Evolutionary conservation across 2,329 filamentous ascomycete species (phyloP), one percentile per base, ranked within the genome.

Genomic region (Stagonosporopsis cucurbitacearum): DNA sequence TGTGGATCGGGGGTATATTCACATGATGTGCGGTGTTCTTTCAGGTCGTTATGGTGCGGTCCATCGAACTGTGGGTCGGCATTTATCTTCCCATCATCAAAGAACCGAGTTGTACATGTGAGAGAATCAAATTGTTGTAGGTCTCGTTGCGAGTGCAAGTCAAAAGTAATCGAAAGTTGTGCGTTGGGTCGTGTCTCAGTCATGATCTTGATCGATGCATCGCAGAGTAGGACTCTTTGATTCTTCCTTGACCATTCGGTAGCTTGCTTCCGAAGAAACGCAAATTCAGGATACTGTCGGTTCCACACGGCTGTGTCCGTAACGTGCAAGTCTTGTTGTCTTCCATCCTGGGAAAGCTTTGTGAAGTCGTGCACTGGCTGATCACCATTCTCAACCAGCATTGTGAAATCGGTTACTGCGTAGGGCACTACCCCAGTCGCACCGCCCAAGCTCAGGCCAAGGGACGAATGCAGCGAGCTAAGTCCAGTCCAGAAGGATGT

Each of bases 141-240:
- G 45, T 75, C 65, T 6, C 73, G 61, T 46, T 74, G 69, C 17
- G 74, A 72, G 5, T 68, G 63, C 19, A 78, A 56, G n/a, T 69
- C 63, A 48, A 74, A 69, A 1, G 66, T 59, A 23, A 75, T 71
- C 6, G 66, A 65, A 2, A 77, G 61, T 4, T 72, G 66, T 8
- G 73, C 67, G 22, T 63, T 68, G 5, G 72, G 73, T 44, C 71
- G 72, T n/a, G 64, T 63, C n/a, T 73, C 70, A 0, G 69, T 73
- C 55, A 78, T 75, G 26, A 79, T 65, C 13, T 77, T 75, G 45
- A 80, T 69, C 0, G 75, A 76, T 0, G 76, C 75, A 52, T 79
- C 74, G 22, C 77, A 78, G 8, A 77, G 65, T 2, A 81, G 46
- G 4, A 79, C 66, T 22, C 75, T 75, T 41, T 73, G 64, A 23